These are phyloP conservation scores for Paecilomyces niveus DNA, from an alignment of 2,329 filamentous ascomycete species.

Conservation along the genomic window DNA sequence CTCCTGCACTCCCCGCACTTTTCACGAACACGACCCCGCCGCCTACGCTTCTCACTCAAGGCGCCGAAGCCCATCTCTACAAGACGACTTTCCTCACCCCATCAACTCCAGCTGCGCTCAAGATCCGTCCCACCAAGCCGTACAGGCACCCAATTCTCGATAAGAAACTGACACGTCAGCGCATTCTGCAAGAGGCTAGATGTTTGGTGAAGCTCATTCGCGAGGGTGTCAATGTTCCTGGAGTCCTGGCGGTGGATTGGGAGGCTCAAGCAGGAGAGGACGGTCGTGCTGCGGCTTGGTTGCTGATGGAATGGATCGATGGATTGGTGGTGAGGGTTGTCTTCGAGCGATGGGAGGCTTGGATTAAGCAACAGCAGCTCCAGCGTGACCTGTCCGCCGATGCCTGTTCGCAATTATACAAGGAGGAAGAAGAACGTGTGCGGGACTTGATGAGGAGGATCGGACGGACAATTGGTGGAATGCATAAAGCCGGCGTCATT, in stretches of 20 bases:
- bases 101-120: conserved; percentile 66
- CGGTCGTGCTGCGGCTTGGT: conserved; percentile 63
- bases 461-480: conserved; percentile 61
- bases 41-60: conserved; percentile 74
- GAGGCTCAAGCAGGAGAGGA: conserved; percentile 50
- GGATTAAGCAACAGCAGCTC: conserved; percentile 28
- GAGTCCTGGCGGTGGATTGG: conserved; percentile 63
- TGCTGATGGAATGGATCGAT: conserved; percentile 79
- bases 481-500: conserved; percentile 81
- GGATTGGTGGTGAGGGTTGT: conserved; percentile 63
- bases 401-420: conserved; percentile 15
- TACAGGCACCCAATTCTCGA: conserved; percentile 91
- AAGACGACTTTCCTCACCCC: conserved; percentile 71
- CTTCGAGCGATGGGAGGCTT: conserved; percentile 62
- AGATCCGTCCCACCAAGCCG: conserved; percentile 83
- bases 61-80: conserved; percentile 93
- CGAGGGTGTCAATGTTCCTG: conserved; percentile 76
- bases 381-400: conserved; percentile 17
- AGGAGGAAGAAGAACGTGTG: conserved; percentile 45
- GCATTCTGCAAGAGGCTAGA: conserved; percentile 81
- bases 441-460: conserved; percentile 61
- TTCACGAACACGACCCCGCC: conserved; percentile 57
- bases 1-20: conserved; percentile 51
- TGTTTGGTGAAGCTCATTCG: conserved; percentile 71
- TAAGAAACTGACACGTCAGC: conserved; percentile 73